Base-by-base conservation (phyloP, 169 alveolate species). In the Blepharisma undulans region DNA sequence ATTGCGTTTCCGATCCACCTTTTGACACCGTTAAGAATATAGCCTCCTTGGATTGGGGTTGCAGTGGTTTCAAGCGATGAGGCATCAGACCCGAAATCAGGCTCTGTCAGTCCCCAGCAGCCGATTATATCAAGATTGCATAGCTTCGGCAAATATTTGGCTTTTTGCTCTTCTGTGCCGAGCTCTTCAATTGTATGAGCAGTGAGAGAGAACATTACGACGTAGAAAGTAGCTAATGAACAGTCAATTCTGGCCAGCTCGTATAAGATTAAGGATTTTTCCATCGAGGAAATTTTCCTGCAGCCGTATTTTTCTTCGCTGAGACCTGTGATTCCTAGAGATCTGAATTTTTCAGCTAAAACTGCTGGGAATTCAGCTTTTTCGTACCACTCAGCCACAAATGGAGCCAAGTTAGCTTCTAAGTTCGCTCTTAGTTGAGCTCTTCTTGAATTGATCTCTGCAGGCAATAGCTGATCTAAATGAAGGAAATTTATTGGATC, bases 1-100 rank as follows among this genome's bases (percentile, higher is more conserved):
- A 92, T 91, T 5, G 97, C 98, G 84, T 96, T 96, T 19, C 98
- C 98, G 27, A 95, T 94, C 98, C 98, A 97, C 76, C 96, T 95
- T 71, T 97, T 97, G 61, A 66, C 85, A 0, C 98, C 98, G 72
- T 93, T 97, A 19, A 97, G 36, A 0, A 96, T 5, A 84, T 89
- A 97, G 3, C 98, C 98, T 34, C 93, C 98, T 71, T 94, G 93
- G 10, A 91, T 94, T 79, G 92, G 92, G 66, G 76, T 91, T 19
- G 95, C 97, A 1, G 94, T 91, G 12, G 98, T 94, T 72, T 89
- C 59, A 18, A 97, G 85, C 48, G 93, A 30, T 1, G 97, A 88
- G 10, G 98, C 98, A 90, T 97, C 98, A 85, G 97, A 93, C 19
- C 98, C 98, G 66, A 87, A 87, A 48, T 93, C 95, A 22, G 95